Percentiles rank a stretch among this genome's conserved stretches.
phyloP scores from a whole-genome alignment of 1,139 yeast species.

The Taiozyma sp. region DNA sequence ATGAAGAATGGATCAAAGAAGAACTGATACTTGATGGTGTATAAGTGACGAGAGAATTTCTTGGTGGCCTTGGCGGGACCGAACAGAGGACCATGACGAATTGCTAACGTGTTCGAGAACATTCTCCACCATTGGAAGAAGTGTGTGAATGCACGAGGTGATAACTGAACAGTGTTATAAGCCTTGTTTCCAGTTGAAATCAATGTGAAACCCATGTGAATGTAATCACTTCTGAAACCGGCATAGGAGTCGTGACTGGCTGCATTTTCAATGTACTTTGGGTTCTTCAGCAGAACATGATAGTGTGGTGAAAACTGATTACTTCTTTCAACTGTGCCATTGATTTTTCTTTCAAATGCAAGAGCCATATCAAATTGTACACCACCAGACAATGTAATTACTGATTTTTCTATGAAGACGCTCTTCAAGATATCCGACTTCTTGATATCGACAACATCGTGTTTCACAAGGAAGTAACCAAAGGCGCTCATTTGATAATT shows the following conservation, averaged over 20 bases:
- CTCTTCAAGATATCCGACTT: slow-evolving; percentile 21
- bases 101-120: slow-evolving; percentile 72
- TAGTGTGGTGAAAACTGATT: slow-evolving; percentile 65
- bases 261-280: slow-evolving; percentile 46
- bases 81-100: slow-evolving; percentile 69
- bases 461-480: slow-evolving; percentile 44
- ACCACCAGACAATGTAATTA: slow-evolving; percentile 57
- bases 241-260: slow-evolving; percentile 65
- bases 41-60: slow-evolving; percentile 75
- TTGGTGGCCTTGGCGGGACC: slow-evolving; percentile 37
- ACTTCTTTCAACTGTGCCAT: slow-evolving; percentile 37
- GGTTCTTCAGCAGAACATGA: slow-evolving; percentile 59
- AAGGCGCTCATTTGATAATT: slow-evolving; percentile 44
- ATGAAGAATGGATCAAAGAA: slow-evolving; percentile 69
- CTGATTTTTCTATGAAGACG: slow-evolving; percentile 43
- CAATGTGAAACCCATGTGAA: slow-evolving; percentile 75
- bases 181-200: slow-evolving; percentile 42
- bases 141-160: slow-evolving; percentile 64
- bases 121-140: slow-evolving; percentile 84
- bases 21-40: slow-evolving; percentile 77
- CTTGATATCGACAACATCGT: slow-evolving; percentile 17
- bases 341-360: slow-evolving; percentile 44
- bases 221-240: slow-evolving; percentile 74
- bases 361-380: slow-evolving; percentile 56
- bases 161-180: slow-evolving; percentile 69